A percentile compares a stretch with the other conserved stretches of the same genome.
phyloP scores from a whole-genome alignment of 805 yeast genomes.

The Candida ponderosae region DNA sequence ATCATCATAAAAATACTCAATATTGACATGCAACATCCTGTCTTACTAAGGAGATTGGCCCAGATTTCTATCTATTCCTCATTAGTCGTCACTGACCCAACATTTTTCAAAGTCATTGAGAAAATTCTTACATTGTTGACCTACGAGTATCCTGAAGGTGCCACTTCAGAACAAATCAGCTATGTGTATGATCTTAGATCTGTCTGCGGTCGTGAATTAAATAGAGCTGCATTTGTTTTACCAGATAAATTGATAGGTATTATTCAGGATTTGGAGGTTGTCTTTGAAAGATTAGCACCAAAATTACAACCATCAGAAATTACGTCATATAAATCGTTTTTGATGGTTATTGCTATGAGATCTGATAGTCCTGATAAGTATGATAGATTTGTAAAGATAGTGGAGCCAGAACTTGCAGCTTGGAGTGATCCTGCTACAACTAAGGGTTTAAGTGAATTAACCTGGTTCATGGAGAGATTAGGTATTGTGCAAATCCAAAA shows the following conservation, averaged over 20 bases:
- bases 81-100: conserved; percentile 60
- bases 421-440: conserved; percentile 93
- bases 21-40: conserved; percentile 72
- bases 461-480: conserved; percentile 97
- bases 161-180: conserved; percentile 70
- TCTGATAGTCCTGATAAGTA: conserved; percentile 66
- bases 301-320: conserved; percentile 85
- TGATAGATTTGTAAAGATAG: conserved; percentile 76
- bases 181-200: conserved; percentile 80
- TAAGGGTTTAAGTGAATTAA: conserved; percentile 81
- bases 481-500: conserved; percentile 92
- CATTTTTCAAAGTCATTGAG: conserved; percentile 81
- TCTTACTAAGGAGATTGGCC: conserved; percentile 72
- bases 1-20: conserved; percentile 70
- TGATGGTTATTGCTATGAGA: conserved; percentile 86
- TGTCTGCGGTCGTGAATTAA: conserved; percentile 90
- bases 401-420: conserved; percentile 85
- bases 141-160: conserved; percentile 61
- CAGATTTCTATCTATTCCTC: conserved; percentile 95
- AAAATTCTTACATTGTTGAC: conserved; percentile 81
- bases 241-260: conserved; percentile 83
- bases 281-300: conserved; percentile 61
- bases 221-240: conserved; percentile 89
- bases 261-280: conserved; percentile 74
- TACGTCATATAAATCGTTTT: conserved; percentile 87